A percentile compares a stretch with the other conserved stretches of the same genome.
Conservation (phyloP, 805 yeast species). For the Pichia pseudocactophila region DNA sequence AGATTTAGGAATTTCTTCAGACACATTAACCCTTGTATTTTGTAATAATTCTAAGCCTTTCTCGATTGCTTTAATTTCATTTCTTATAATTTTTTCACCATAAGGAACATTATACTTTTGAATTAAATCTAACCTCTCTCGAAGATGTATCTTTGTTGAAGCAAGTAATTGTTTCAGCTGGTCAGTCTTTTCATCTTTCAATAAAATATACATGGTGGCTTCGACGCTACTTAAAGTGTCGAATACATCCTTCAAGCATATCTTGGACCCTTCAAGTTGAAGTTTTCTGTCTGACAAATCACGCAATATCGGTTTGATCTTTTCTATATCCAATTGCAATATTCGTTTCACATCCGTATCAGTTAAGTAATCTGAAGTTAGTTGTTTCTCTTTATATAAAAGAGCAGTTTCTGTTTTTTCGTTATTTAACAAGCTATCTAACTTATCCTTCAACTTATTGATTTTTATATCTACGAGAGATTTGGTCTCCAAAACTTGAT, state of each 20-base stretch:
- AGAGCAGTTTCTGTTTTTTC: slow-evolving; percentile 15
- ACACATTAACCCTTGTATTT: slow-evolving; percentile 7
- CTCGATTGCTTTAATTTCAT: slow-evolving; percentile 21
- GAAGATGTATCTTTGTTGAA: slow-evolving; percentile 9
- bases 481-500: slow-evolving; percentile 37
- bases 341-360: slow-evolving; percentile 14
- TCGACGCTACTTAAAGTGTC: slow-evolving; percentile 20
- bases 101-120: slow-evolving; percentile 10
- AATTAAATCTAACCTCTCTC: slow-evolving; percentile 12
- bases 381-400: slow-evolving; percentile 3
- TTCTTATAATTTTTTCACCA: slow-evolving; percentile 14
- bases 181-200: slow-evolving; percentile 13
- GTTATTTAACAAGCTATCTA: slow-evolving; percentile 17
- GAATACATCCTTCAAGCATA: slow-evolving; percentile 22
- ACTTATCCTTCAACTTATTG: slow-evolving; percentile 33
- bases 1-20: too few species aligned
- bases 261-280: slow-evolving; percentile 17
- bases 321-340: slow-evolving; percentile 19
- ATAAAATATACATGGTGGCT: slow-evolving; percentile 12
- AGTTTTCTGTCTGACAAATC: slow-evolving; percentile 14
- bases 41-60: slow-evolving; percentile 18
- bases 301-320: slow-evolving; percentile 19
- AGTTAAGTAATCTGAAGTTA: not conserved
- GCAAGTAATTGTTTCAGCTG: slow-evolving; percentile 12
- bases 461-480: slow-evolving; percentile 43